These are phyloP conservation scores for Trichosanthes truncata DNA, from an alignment of 306 rosid genomes.

Conservation along the genomic window DNA sequence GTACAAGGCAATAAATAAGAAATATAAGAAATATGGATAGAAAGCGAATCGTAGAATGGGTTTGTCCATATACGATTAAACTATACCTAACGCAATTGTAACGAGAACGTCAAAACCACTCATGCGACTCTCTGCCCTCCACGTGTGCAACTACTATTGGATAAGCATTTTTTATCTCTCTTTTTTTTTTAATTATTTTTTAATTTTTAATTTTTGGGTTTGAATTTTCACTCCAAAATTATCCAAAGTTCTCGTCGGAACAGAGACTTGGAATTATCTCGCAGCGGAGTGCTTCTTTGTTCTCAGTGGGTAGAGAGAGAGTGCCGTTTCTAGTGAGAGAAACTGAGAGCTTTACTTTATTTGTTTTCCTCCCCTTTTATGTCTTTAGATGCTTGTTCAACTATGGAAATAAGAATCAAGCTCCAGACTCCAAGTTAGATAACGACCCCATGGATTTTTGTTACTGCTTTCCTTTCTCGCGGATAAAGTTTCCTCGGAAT, in stretches of 20 bases:
- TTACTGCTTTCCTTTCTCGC: slow-evolving; percentile 10
- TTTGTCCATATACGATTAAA: slow-evolving; percentile 8
- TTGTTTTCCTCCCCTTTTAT: background rate
- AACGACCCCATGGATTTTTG: slow-evolving; percentile 9
- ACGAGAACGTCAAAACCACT: slow-evolving; percentile 40
- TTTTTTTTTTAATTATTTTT: background rate
- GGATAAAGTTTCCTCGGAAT: slow-evolving; percentile 15
- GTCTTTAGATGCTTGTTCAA: background rate
- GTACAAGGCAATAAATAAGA: background rate
- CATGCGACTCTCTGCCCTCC: slow-evolving; percentile 20
- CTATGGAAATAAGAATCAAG: slow-evolving; percentile 2
- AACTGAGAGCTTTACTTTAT: background rate
- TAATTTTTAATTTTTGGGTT: background rate
- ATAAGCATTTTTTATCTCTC: background rate
- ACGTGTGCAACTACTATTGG: slow-evolving; percentile 27
- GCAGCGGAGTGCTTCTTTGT: slow-evolving; percentile 22
- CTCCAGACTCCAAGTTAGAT: slow-evolving; percentile 11
- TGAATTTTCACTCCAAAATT: background rate
- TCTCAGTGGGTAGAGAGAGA: slow-evolving; percentile 20
- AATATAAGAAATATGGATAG: background rate
- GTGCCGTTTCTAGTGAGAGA: background rate
- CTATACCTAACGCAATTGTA: slow-evolving; percentile 10
- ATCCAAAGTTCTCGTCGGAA: slow-evolving; percentile 33
- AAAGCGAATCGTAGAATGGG: slow-evolving; percentile 1
- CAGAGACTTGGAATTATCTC: slow-evolving; percentile 30